Percentiles rank a stretch among this genome's conserved stretches.
These are phyloP conservation scores for Elsinoe necatrix DNA, from an alignment of 2,329 filamentous ascomycete species.

Conservation along the genomic window DNA sequence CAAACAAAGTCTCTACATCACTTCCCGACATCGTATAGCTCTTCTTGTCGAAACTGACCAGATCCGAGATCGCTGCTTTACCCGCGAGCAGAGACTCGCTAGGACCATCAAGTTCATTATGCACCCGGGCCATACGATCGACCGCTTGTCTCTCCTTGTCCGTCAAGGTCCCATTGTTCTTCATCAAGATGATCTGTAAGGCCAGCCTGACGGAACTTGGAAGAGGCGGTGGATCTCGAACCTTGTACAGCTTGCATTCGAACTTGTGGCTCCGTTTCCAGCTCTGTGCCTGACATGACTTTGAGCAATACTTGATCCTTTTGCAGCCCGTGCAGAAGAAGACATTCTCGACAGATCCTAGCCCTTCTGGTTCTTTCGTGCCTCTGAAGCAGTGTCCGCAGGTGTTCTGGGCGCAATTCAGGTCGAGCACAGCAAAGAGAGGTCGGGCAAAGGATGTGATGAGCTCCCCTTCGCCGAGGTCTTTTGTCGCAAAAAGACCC, in stretches of 20 bases:
- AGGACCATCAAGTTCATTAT: neutral
- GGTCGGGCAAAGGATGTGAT: slow-evolving; percentile 45
- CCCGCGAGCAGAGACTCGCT: slow-evolving; percentile 4
- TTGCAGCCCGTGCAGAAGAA: slow-evolving; percentile 51
- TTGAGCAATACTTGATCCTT: slow-evolving; percentile 48
- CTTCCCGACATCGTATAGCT: neutral
- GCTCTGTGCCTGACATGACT: slow-evolving; percentile 51
- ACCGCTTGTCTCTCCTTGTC: slow-evolving; percentile 38
- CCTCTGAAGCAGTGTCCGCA: slow-evolving; percentile 50
- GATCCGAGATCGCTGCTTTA: neutral
- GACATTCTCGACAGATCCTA: slow-evolving; percentile 28
- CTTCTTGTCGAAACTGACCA: neutral
- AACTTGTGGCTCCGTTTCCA: slow-evolving; percentile 53
- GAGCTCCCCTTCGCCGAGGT: slow-evolving; percentile 42
- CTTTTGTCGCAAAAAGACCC: slow-evolving; percentile 46
- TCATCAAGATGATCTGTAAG: slow-evolving; percentile 45
- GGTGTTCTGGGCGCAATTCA: slow-evolving; percentile 42
- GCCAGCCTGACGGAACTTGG: slow-evolving; percentile 50
- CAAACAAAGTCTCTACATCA: neutral
- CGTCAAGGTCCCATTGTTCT: slow-evolving; percentile 31
- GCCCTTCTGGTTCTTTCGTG: slow-evolving; percentile 25
- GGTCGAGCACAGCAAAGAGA: slow-evolving; percentile 48
- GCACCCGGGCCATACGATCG: slow-evolving; percentile 27
- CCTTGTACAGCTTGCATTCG: slow-evolving; percentile 49
- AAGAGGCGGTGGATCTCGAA: slow-evolving; percentile 30